Percentiles rank a stretch among this genome's conserved stretches.
Conservation (phyloP, 1,284 basidiomycete species). For the Leccinum pachyderme region DNA sequence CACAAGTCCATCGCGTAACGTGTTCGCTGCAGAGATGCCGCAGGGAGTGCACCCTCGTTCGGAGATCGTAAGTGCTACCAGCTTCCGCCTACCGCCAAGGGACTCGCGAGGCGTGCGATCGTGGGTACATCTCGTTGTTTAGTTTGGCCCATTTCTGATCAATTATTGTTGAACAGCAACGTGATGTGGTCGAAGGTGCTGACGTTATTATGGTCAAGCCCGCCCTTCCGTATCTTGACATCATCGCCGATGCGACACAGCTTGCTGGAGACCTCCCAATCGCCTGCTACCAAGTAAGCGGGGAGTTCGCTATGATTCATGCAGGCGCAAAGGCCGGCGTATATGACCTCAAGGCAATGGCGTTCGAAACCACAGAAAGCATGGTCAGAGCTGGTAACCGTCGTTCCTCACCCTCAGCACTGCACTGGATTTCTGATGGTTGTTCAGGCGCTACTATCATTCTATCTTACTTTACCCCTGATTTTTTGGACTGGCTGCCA, state of each 20-base stretch:
- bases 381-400: constrained; percentile 86
- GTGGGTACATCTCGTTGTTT: constrained; percentile 44
- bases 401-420: not conserved
- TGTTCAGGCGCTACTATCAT: constrained; percentile 81
- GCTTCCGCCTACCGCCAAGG: constrained; percentile 85
- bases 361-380: constrained; percentile 88
- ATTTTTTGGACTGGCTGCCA: constrained; percentile 90
- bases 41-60: constrained; percentile 91
- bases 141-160: not conserved
- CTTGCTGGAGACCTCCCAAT: constrained; percentile 85
- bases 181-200: constrained; percentile 91
- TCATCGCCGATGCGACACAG: constrained; percentile 85
- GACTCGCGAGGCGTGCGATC: constrained; percentile 91
- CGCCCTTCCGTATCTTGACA: constrained; percentile 92
- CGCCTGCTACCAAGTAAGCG: constrained; percentile 95
- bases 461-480: constrained; percentile 93
- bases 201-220: constrained; percentile 99
- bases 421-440: constrained; percentile 4
- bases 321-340: constrained; percentile 93
- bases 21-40: constrained; percentile 74
- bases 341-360: constrained; percentile 90
- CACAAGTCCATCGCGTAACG: constrained; percentile 2
- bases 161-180: constrained; percentile 52
- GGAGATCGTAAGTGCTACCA: constrained; percentile 98
- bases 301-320: constrained; percentile 96